phyloP scores from a whole-genome alignment of 208 protist species.

The Balamuthia mandrillaris region DNA sequence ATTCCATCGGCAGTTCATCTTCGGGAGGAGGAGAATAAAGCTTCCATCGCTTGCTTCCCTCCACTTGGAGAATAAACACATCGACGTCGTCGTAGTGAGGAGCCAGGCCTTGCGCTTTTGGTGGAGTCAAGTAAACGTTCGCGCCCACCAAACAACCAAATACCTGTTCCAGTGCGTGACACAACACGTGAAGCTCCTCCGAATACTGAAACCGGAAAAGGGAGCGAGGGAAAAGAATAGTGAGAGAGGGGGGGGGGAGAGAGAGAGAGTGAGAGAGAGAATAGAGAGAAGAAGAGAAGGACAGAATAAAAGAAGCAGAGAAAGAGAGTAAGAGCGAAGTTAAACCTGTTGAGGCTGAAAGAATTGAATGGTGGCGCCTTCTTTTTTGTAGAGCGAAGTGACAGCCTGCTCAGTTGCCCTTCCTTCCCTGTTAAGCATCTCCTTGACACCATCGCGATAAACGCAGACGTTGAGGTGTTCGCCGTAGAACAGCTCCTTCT shows the following conservation, averaged over 20 bases:
- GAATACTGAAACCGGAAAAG: not conserved
- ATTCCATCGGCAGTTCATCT: conserved; percentile 57
- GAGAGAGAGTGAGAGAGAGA: no score
- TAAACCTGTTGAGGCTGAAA: conserved; percentile 19
- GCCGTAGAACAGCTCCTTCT: not conserved
- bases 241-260: no score
- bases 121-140: conserved; percentile 90
- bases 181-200: conserved; percentile 69
- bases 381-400: not conserved
- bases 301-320: no score
- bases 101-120: conserved; percentile 64
- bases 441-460: conserved; percentile 18
- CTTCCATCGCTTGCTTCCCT: conserved; percentile 86
- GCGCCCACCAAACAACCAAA: conserved; percentile 81
- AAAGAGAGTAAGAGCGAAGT: not conserved
- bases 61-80: conserved; percentile 90
- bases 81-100: conserved; percentile 87
- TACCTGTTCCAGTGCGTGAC: conserved; percentile 77
- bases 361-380: conserved; percentile 28
- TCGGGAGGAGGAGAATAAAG: conserved; percentile 78
- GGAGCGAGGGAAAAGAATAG: conserved; percentile 41
- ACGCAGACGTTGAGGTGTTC: conserved; percentile 10
- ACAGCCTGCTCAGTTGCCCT: not conserved
- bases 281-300: no score
- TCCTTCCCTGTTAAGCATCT: conserved; percentile 31